A percentile compares a stretch with the other conserved stretches of the same genome.
Conservation (phyloP, 306 rosid genomes). For the Cicer yamashitae region DNA sequence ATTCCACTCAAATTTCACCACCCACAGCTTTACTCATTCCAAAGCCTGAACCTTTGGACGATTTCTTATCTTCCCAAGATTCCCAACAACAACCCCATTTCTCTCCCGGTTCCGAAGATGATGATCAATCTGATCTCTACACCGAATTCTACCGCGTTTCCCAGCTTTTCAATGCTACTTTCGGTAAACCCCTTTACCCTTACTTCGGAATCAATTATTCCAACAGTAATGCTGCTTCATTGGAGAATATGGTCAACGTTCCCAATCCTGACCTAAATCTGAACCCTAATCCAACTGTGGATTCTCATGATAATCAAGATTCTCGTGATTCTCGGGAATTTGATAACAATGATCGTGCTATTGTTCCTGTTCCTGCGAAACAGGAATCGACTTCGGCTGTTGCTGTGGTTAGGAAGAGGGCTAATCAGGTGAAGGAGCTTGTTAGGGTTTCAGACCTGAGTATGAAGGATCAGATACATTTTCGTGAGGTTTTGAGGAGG, state of each 20-base stretch:
- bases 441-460: slow-evolving; percentile 73
- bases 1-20: not conserved
- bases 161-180: slow-evolving; percentile 70
- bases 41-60: slow-evolving; percentile 73
- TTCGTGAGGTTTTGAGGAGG: slow-evolving; percentile 61
- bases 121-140: slow-evolving; percentile 54
- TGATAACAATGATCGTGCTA: slow-evolving; percentile 50
- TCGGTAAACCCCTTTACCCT: slow-evolving; percentile 45
- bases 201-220: not conserved
- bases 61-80: slow-evolving; percentile 28
- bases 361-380: slow-evolving; percentile 58
- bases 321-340: not conserved
- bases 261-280: not conserved
- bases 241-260: not conserved
- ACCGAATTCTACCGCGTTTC: slow-evolving; percentile 73
- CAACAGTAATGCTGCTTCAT: not conserved
- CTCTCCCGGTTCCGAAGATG: slow-evolving; percentile 29
- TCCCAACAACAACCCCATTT: slow-evolving; percentile 1
- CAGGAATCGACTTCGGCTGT: slow-evolving; percentile 41
- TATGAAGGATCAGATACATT: slow-evolving; percentile 55
- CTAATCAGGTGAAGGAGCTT: slow-evolving; percentile 55
- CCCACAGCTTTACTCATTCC: slow-evolving; percentile 61
- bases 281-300: not conserved
- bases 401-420: slow-evolving; percentile 38
- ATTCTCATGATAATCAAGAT: not conserved